Conservation (phyloP, 1,139 yeast genomes). For the Suhomyces atakaporum region DNA sequence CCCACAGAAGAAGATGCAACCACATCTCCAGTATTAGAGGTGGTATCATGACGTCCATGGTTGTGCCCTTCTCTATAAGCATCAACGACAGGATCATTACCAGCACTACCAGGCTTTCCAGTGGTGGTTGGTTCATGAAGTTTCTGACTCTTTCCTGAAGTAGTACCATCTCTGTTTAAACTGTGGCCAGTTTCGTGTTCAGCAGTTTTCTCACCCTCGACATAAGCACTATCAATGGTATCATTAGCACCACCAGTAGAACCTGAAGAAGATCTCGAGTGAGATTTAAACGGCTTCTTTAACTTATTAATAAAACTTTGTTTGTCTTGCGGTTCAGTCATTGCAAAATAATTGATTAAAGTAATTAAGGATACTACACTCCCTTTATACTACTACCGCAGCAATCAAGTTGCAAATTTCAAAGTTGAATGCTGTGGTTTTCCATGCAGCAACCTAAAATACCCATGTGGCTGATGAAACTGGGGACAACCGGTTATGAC, state of each 20-base stretch:
- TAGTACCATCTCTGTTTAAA: too few species aligned
- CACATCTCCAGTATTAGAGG: conserved; percentile 8
- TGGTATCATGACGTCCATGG: not conserved
- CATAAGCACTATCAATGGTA: conserved; percentile 5
- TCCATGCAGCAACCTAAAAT: conserved; percentile 12
- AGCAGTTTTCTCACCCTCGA: conserved; percentile 5
- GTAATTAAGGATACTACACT: not conserved
- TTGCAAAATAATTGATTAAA: not conserved
- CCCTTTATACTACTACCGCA: conserved; percentile 7
- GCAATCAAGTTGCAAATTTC: conserved; percentile 13
- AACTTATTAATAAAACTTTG: conserved; percentile 28
- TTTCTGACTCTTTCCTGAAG: conserved; percentile 22
- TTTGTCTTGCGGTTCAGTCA: conserved; percentile 19
- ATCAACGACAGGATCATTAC: not conserved
- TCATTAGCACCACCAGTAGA: conserved; percentile 8
- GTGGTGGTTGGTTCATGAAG: too few species aligned
- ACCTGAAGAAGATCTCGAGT: conserved; percentile 22
- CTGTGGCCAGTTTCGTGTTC: conserved; percentile 2
- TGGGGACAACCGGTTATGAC: not conserved
- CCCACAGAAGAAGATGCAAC: conserved; percentile 30
- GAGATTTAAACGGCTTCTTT: conserved; percentile 31
- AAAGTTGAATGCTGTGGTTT: conserved; percentile 3
- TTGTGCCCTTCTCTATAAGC: conserved; percentile 1
- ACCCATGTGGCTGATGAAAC: conserved; percentile 12
- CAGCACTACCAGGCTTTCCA: too few species aligned